Evolutionary conservation across 257 asterid genomes (phyloP), one percentile per base, ranked within the genome.

Genomic region (Fraxinus quadrangulata): DNA sequence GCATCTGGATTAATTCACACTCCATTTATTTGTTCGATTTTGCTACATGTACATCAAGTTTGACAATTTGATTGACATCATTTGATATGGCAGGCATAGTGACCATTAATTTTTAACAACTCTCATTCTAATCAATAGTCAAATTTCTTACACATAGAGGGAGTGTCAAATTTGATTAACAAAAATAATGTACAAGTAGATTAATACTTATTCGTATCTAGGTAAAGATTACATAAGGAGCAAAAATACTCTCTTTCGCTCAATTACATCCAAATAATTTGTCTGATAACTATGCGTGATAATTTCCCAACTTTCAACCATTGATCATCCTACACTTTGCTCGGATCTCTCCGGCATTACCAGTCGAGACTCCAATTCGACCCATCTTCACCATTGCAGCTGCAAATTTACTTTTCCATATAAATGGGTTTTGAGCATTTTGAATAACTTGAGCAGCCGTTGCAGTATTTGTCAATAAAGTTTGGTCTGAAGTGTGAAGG

Each of bases 381-480:
- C 94, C 90, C 94, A 88, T 85, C 37, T 83, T 84, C 77, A 86
- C 83, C 90, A 88, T 84, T 11, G 94, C 91, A 24, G 70, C 84
- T n/a, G 79, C 88, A 67, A 88, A 88, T 71, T 87, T 87, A 0
- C 19, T 66, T 5, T 13, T 30, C 96, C 92, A 89, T 1, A 78
- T 0, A 7, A 63, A 74, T 0, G 72, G 84, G 16, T 81, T 86
- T 70, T 61, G 83, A 14, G 82, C 86, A 79, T 91, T 83, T 56
- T 78, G 80, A 36, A 69, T 6, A 39, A 88, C 91, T 77, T 83
- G 84, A 13, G 70, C 51, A 4, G 24, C 61, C n/a, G 87, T 82
- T 33, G 33, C 75, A 36, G 75, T 78, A 47, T 72, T 81, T 4
- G 87, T 80, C 21, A 79, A 3, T 36, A 87, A 67, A 0, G 89